Conservation (phyloP, 257 asterid genomes). For the Fraxinus anomala region DNA sequence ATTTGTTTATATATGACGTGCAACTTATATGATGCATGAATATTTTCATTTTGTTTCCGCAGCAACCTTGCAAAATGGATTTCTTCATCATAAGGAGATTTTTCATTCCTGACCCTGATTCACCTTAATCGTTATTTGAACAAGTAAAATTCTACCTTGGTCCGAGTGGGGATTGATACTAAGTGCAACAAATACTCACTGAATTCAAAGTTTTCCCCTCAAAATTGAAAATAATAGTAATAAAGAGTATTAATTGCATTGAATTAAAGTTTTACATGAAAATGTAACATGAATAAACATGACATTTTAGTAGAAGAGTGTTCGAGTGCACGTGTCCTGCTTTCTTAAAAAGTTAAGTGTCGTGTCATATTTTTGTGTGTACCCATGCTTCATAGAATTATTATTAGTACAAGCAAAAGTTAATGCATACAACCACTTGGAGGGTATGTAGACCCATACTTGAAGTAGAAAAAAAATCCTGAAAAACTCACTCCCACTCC, state of each 20-base stretch:
- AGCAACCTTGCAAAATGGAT: no score
- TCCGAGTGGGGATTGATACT: not conserved
- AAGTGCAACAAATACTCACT: not conserved
- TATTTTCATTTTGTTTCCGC: not conserved
- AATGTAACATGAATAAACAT: no score
- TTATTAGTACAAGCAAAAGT: not conserved
- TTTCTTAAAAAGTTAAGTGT: not conserved
- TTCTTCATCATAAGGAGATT: no score
- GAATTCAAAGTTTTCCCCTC: not conserved
- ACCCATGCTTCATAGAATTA: not conserved
- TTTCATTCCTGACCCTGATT: no score
- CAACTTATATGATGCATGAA: not conserved
- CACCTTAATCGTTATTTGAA: no score
- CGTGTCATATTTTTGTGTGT: not conserved
- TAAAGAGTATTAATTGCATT: not conserved
- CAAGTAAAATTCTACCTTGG: no score
- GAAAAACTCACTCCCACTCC: not conserved
- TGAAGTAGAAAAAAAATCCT: not conserved
- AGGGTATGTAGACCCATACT: not conserved
- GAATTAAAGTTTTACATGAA: not conserved
- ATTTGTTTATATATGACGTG: no score
- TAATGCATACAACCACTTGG: not conserved
- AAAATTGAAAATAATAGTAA: not conserved
- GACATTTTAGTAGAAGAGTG: no score
- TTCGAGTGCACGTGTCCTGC: no score